A percentile compares a stretch with the other conserved stretches of the same genome.
phyloP scores from a whole-genome alignment of 306 rosid species.

The Ziziphus jujuba region DNA sequence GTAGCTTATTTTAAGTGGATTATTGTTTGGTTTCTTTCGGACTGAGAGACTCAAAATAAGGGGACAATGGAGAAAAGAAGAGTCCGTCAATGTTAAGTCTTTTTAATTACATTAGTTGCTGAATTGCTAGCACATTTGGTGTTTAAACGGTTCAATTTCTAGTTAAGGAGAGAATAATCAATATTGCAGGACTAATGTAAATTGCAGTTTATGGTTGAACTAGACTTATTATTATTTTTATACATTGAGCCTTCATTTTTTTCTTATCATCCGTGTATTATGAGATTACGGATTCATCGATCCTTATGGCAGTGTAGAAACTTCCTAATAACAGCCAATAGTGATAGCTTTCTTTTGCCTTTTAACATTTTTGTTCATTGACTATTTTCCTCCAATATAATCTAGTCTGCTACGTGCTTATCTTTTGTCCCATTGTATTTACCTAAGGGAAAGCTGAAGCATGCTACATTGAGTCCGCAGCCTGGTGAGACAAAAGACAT shows the following conservation, averaged over 20 bases:
- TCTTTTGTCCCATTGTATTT: no score
- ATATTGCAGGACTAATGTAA: constrained; percentile 3
- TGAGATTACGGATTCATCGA: not conserved
- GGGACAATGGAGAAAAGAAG: not conserved
- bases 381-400: no score
- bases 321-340: no score
- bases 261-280: not conserved
- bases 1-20: not conserved
- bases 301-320: not conserved
- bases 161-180: not conserved
- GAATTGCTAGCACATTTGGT: not conserved
- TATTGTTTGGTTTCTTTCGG: not conserved
- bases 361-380: no score
- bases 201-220: not conserved
- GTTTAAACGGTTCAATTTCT: not conserved
- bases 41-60: not conserved
- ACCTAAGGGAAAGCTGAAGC: constrained; percentile 78
- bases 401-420: no score
- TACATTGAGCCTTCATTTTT: not conserved
- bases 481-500: constrained; percentile 83
- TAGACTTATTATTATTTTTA: not conserved
- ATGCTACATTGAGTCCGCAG: constrained; percentile 71
- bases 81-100: not conserved
- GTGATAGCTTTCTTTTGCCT: no score
- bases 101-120: not conserved